These are phyloP conservation scores for Komagataella mondaviorum DNA, from an alignment of 805 yeast species.

Conservation along the genomic window DNA sequence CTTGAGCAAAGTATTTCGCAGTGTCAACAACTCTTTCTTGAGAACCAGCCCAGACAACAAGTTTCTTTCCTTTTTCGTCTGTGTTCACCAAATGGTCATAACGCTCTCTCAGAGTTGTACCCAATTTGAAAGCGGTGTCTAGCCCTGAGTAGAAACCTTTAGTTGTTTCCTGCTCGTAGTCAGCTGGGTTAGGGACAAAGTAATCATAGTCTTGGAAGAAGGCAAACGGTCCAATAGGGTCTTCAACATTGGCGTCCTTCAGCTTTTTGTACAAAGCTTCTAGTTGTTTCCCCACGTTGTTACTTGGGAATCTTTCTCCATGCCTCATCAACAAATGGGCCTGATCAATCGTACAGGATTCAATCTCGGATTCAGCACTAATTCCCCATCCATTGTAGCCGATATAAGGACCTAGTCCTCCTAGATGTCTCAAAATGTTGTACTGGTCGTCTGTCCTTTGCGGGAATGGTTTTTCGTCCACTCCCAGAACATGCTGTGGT, in stretches of 20 bases:
- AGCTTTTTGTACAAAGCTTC: slow-evolving; percentile 18
- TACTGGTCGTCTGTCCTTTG: slow-evolving; percentile 26
- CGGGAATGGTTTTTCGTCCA: not conserved
- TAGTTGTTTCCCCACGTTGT: slow-evolving; percentile 17
- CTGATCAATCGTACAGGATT: slow-evolving; percentile 42
- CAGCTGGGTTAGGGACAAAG: slow-evolving; percentile 22
- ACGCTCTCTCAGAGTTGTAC: slow-evolving; percentile 29
- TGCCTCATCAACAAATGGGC: slow-evolving; percentile 65
- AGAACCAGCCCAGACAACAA: slow-evolving; percentile 43
- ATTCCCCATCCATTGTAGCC: slow-evolving; percentile 40
- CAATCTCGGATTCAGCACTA: slow-evolving; percentile 27
- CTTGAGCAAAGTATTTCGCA: slow-evolving; percentile 41
- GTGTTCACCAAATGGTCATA: slow-evolving; percentile 33
- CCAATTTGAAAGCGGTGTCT: slow-evolving; percentile 32
- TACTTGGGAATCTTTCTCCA: slow-evolving; percentile 65
- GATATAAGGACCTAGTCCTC: slow-evolving; percentile 45
- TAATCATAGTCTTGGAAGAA: slow-evolving; percentile 43
- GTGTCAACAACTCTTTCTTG: slow-evolving; percentile 43
- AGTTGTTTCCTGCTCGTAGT: slow-evolving; percentile 9
- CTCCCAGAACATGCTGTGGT: not conserved
- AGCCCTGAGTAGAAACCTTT: slow-evolving; percentile 38
- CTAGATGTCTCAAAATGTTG: slow-evolving; percentile 35
- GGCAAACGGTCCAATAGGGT: slow-evolving; percentile 33
- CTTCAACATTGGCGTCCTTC: slow-evolving; percentile 18
- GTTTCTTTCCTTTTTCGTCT: slow-evolving; percentile 8